Base-by-base conservation (phyloP, 306 rosid species). In the Aeschynomene evenia region DNA sequence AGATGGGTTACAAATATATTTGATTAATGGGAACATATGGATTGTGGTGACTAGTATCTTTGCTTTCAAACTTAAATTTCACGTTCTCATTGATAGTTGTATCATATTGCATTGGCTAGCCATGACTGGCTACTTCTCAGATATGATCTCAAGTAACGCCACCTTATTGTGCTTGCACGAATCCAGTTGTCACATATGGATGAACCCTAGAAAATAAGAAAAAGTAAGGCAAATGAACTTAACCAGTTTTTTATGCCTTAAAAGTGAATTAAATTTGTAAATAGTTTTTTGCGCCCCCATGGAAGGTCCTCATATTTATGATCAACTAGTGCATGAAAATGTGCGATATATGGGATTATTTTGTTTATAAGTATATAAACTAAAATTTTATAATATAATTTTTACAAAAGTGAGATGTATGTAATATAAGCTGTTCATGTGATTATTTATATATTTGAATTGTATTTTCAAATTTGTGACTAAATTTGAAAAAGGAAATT, bases 61-160 rank as follows among this genome's bases (percentile, higher is more conserved):
- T 36, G 42, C 71, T 6, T 63, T 29, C 66, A 45, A 42, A 5
- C 12, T 46, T 29, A 23, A 39, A 54, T 70, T 77, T 62, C 26
- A 34, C 55, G 18, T 16, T 26, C 51, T 76, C 5, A 62, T 54
- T 63, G 71, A 22, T 42, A 63, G 54, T 46, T 77, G 77, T 70
- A 70, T 22, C 43, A 28, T 70, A 8, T 37, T 59, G 70, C 70
- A 46, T 10, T 40, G 26, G 39, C 57, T 9, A 14, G 46, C 29
- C 26, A 45, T 57, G 48, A 56, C 23, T 8, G 33, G 62, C 42
- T n/a, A n/a, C 66, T 56, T 58, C 2, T 62, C 68, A 34, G 23
- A 15, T 50, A 28, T 46, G 54, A 66, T 57, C 61, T 48, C 37
- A 56, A 9, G 6, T 50, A 49, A 48, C n/a, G 40, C 28, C 56